phyloP scores from a whole-genome alignment of 2,329 filamentous ascomycete genomes.

The Colletotrichum tanaceti region DNA sequence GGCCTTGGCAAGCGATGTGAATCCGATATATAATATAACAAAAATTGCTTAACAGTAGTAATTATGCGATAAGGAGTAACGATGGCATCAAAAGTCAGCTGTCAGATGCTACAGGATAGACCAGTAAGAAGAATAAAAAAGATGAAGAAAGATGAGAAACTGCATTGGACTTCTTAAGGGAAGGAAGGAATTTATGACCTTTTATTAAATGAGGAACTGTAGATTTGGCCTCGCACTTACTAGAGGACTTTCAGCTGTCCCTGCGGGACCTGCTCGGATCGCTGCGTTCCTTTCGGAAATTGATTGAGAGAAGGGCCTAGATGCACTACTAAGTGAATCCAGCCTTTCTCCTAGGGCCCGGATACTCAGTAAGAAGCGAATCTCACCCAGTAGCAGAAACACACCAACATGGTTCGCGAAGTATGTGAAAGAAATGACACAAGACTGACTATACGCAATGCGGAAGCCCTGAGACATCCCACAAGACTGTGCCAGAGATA shows the following conservation, averaged over 20 bases:
- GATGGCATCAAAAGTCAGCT: neutral
- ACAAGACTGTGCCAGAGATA: neutral
- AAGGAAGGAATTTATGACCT: neutral
- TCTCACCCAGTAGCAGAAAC: neutral
- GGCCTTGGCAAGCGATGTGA: neutral
- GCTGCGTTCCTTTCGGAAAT: conserved; percentile 6
- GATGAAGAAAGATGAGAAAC: no score
- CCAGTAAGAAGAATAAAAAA: no score
- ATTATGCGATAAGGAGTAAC: no score
- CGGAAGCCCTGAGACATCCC: conserved; percentile 5
- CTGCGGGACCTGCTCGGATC: neutral
- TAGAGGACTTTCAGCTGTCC: neutral
- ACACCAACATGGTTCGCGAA: neutral
- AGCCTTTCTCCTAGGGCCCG: neutral
- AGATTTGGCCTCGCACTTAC: neutral
- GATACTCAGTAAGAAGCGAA: neutral
- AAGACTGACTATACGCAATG: conserved; percentile 9
- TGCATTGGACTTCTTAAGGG: neutral
- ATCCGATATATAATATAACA: neutral
- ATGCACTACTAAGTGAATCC: conserved; percentile 1
- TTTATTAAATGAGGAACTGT: neutral
- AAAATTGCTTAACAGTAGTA: neutral
- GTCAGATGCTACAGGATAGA: no score
- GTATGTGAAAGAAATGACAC: conserved; percentile 22
- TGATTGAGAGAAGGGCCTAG: neutral